phyloP scores from a whole-genome alignment of 306 rosid genomes.

The Trifolium repens region DNA sequence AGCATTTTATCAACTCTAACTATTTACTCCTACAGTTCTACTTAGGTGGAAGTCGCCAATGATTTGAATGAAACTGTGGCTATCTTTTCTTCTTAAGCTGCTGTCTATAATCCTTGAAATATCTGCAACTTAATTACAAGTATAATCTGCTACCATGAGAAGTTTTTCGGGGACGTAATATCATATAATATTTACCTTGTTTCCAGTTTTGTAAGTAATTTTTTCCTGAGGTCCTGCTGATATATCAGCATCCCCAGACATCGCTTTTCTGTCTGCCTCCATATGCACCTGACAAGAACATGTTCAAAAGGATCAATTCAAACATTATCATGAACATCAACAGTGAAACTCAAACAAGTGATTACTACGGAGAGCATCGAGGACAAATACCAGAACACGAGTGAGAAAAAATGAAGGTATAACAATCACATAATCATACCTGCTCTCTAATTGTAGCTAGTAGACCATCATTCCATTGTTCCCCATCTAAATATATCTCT shows the following conservation, averaged over 20 bases:
- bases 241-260: conserved; percentile 63
- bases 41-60: background rate
- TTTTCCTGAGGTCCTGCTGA: conserved; percentile 65
- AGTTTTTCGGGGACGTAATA: conserved; percentile 19
- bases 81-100: conserved; percentile 27
- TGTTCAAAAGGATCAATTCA: conserved; percentile 38
- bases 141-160: conserved; percentile 19
- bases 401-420: conserved; percentile 29
- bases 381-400: conserved; percentile 43
- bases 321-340: conserved; percentile 31
- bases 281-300: conserved; percentile 81
- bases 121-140: conserved; percentile 9
- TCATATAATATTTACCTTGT: conserved; percentile 66
- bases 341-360: conserved; percentile 34
- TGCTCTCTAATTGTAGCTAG: conserved; percentile 91
- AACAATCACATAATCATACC: conserved; percentile 55
- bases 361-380: conserved; percentile 24
- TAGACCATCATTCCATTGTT: conserved; percentile 93
- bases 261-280: conserved; percentile 87
- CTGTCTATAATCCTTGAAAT: conserved; percentile 20
- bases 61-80: too few species aligned
- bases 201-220: conserved; percentile 80
- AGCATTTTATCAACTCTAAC: background rate
- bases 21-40: background rate
- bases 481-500: conserved; percentile 77